Conservation (phyloP, 352 stramenopile species). For the Thalassiosira hispida region DNA sequence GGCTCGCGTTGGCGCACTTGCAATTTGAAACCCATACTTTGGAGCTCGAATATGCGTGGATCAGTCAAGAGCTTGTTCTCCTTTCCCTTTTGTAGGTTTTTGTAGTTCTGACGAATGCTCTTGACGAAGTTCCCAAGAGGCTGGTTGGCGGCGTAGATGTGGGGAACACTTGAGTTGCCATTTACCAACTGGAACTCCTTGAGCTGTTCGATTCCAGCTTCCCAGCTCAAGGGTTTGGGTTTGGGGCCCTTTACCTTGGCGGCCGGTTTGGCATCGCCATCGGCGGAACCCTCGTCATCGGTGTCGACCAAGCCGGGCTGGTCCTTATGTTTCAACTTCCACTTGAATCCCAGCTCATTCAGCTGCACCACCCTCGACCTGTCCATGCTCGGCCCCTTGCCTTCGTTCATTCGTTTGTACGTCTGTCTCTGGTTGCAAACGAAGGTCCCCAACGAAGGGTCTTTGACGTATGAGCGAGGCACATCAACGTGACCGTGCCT, state of each 20-base stretch:
- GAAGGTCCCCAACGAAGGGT: constrained; percentile 43
- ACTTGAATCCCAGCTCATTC: constrained; percentile 39
- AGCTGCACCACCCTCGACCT: constrained; percentile 25
- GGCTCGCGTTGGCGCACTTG: constrained; percentile 32
- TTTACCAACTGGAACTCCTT: constrained; percentile 24
- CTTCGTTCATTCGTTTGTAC: constrained; percentile 44
- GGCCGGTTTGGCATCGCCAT: neutral
- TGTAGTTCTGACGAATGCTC: constrained; percentile 43
- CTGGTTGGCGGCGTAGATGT: constrained; percentile 38
- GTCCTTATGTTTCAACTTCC: constrained; percentile 30
- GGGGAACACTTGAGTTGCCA: constrained; percentile 34
- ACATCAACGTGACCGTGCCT: constrained; percentile 48
- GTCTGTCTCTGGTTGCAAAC: constrained; percentile 46
- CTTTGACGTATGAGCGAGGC: constrained; percentile 32
- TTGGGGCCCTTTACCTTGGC: neutral
- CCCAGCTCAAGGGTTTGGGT: constrained; percentile 26
- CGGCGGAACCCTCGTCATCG: constrained; percentile 4
- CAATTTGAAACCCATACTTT: constrained; percentile 44
- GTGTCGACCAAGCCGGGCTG: constrained; percentile 27
- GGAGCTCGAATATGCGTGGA: constrained; percentile 21
- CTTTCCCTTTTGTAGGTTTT: constrained; percentile 40
- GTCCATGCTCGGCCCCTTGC: constrained; percentile 44
- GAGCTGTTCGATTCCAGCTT: constrained; percentile 30
- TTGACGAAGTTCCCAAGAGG: constrained; percentile 50
- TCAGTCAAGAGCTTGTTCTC: constrained; percentile 27